A percentile compares a stretch with the other conserved stretches of the same genome.
Evolutionary conservation across 176 grass and related monocot genomes (phyloP).

Genomic region (Oryza punctata): DNA sequence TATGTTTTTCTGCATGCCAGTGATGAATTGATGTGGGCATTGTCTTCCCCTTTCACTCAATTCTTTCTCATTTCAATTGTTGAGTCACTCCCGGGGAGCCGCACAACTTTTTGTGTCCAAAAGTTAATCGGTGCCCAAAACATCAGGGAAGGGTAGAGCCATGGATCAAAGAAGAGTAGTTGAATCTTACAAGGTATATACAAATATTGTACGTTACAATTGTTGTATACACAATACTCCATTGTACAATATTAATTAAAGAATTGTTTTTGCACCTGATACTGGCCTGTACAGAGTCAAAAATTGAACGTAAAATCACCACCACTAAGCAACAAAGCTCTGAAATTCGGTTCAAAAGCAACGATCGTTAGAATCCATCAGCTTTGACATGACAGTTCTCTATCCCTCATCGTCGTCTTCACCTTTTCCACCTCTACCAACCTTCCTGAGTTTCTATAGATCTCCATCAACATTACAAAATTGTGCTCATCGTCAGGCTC

Average conservation of each 20-base stretch:
- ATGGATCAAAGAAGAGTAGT: neutral
- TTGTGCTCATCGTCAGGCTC: conserved; percentile 52
- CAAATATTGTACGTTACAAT: neutral
- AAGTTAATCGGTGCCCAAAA: neutral
- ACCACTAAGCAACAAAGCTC: no score
- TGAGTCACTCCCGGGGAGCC: neutral
- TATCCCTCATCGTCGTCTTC: conserved; percentile 49
- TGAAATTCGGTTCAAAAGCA: neutral
- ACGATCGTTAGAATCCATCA: neutral
- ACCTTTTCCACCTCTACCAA: conserved; percentile 39
- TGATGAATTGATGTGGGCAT: neutral
- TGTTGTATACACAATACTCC: neutral
- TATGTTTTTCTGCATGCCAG: neutral
- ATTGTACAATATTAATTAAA: neutral
- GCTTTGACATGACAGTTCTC: conserved; percentile 20
- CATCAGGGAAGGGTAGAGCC: neutral
- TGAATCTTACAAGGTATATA: neutral
- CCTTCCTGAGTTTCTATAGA: conserved; percentile 35
- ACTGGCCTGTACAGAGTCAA: conserved; percentile 2
- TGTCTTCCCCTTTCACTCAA: no score
- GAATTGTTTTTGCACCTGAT: neutral
- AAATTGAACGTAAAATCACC: no score
- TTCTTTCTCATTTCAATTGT: neutral
- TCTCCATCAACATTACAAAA: conserved; percentile 42
- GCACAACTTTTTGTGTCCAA: neutral